Conservation (phyloP, 2,329 filamentous ascomycete genomes). For the Bipolaris oryzae region DNA sequence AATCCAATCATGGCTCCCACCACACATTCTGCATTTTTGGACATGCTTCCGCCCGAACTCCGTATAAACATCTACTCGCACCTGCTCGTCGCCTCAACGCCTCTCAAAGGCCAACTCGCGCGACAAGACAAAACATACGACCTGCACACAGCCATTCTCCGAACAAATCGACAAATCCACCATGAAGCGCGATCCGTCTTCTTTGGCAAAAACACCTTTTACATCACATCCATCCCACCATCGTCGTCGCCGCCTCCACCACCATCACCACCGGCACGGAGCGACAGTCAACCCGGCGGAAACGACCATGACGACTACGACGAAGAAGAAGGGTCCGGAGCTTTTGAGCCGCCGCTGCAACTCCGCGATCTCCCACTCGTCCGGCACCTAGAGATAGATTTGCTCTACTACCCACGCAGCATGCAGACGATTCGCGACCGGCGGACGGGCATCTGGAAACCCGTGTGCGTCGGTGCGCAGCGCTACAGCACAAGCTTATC, state of each 20-base stretch:
- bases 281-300: constrained; percentile 2
- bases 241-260: not conserved
- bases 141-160: constrained; percentile 46
- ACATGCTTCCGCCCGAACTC: constrained; percentile 39
- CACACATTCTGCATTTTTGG: constrained; percentile 29
- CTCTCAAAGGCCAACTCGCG: constrained; percentile 29
- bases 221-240: constrained; percentile 26
- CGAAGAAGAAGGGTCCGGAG: constrained; percentile 16
- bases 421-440: constrained; percentile 11
- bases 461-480: constrained; percentile 22
- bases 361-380: constrained; percentile 26
- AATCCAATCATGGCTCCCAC: constrained; percentile 6
- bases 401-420: constrained; percentile 31
- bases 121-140: constrained; percentile 34
- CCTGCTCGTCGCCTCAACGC: constrained; percentile 28
- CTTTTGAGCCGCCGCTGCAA: constrained; percentile 39
- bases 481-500: constrained; percentile 32
- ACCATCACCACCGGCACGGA: not conserved
- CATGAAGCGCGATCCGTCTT: constrained; percentile 51
- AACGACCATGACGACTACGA: constrained; percentile 1
- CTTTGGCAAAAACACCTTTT: constrained; percentile 51
- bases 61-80: constrained; percentile 39
- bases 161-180: constrained; percentile 48
- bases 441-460: constrained; percentile 22
- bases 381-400: constrained; percentile 36